Evolutionary conservation across 495 filamentous ascomycete genomes (phyloP).

Genomic region (Platismatia glauca): DNA sequence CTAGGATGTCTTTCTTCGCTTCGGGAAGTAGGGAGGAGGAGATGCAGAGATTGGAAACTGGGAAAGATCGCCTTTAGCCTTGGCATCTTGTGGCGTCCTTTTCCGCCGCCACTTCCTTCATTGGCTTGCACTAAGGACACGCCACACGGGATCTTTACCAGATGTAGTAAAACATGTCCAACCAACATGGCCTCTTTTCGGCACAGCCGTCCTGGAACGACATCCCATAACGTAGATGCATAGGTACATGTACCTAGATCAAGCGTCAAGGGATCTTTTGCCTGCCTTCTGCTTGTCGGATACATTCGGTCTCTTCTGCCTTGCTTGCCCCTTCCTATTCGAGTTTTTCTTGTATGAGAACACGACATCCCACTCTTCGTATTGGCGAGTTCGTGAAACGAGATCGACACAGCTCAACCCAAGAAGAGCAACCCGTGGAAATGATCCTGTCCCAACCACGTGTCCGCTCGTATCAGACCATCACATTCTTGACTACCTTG

Average conservation of each 20-base stretch:
- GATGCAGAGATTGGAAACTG: background rate
- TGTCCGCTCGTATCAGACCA: background rate
- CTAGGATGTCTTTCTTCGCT: background rate
- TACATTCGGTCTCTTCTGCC: background rate
- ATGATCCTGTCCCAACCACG: background rate
- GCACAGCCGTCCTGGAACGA: background rate
- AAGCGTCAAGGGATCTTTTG: too few relatives aligned
- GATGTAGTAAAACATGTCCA: background rate
- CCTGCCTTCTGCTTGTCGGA: background rate
- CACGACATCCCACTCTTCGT: background rate
- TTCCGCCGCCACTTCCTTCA: conserved; percentile 1
- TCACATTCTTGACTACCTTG: too few relatives aligned
- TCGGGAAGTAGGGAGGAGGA: too few relatives aligned
- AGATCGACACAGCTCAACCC: background rate
- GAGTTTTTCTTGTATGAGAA: background rate
- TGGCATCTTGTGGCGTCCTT: background rate
- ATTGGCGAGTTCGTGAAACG: background rate
- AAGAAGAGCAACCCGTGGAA: background rate
- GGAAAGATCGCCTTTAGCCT: background rate
- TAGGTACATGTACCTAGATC: too few relatives aligned
- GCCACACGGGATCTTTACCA: background rate
- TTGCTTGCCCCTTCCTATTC: background rate
- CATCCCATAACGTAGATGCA: too few relatives aligned
- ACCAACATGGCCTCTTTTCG: background rate
- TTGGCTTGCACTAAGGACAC: background rate